phyloP scores from a whole-genome alignment of 2,329 filamentous ascomycete genomes.

The Lachnellula arida region DNA sequence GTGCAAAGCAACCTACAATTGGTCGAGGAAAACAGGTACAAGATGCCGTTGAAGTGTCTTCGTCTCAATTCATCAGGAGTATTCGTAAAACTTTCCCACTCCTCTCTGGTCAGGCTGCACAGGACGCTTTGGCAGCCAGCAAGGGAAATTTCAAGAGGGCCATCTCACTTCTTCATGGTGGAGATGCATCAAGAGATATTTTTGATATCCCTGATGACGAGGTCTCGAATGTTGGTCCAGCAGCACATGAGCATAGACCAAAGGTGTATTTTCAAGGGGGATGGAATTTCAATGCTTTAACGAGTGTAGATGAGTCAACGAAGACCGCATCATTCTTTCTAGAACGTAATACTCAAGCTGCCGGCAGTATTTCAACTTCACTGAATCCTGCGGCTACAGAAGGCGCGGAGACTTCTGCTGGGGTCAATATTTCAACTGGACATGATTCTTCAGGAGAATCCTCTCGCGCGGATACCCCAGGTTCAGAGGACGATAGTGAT shows the following conservation, averaged over 20 bases:
- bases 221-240: neutral
- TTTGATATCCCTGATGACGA: neutral
- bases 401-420: neutral
- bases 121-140: neutral
- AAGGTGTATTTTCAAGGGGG: neutral
- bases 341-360: no score
- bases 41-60: neutral
- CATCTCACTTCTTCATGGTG: neutral
- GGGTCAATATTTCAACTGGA: neutral
- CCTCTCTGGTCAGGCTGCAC: neutral
- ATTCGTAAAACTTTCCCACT: neutral
- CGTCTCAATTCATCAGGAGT: neutral
- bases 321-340: neutral
- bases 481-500: neutral
- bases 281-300: neutral
- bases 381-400: neutral
- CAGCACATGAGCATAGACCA: neutral
- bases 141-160: neutral
- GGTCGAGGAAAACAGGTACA: neutral
- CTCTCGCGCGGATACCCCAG: neutral
- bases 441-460: neutral
- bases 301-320: no score
- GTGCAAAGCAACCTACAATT: no score
- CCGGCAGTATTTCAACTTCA: neutral
- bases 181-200: neutral